These are phyloP conservation scores for Phytophthora tentaculata DNA, from an alignment of 352 stramenopile genomes.

Conservation along the genomic window DNA sequence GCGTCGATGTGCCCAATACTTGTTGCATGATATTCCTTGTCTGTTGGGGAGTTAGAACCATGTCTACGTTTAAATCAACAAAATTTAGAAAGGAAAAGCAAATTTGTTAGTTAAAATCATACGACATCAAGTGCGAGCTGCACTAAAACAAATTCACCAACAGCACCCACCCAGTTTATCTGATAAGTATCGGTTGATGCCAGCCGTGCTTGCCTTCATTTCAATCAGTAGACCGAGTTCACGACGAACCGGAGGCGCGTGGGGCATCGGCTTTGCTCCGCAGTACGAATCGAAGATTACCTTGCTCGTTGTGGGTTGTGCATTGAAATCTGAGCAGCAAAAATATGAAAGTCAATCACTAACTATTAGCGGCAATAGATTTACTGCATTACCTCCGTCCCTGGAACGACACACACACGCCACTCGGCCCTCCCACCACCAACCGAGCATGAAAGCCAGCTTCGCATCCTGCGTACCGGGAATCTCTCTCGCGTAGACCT, in stretches of 20 bases:
- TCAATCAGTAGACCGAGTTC: no score
- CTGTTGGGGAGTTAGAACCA: not conserved
- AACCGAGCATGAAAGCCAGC: not conserved
- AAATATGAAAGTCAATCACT: not conserved
- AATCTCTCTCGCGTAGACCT: not conserved
- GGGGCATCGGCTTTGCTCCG: no score
- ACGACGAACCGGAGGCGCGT: no score
- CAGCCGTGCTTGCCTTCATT: no score
- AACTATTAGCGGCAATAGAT: not conserved
- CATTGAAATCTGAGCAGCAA: not conserved
- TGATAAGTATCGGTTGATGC: no score
- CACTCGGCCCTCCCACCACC: no score
- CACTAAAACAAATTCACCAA: no score
- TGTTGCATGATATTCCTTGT: not conserved
- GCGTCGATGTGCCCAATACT: not conserved
- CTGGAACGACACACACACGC: not conserved
- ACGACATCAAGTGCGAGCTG: no score
- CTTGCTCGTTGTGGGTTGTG: not conserved
- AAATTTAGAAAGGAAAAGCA: not conserved
- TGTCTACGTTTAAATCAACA: not conserved
- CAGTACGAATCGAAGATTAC: no score
- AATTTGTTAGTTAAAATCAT: not conserved
- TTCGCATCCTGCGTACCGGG: not conserved
- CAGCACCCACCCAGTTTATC: not conserved
- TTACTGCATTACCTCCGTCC: not conserved